Base-by-base conservation (phyloP, 1,284 basidiomycete genomes). In the Spongiforma sp. region DNA sequence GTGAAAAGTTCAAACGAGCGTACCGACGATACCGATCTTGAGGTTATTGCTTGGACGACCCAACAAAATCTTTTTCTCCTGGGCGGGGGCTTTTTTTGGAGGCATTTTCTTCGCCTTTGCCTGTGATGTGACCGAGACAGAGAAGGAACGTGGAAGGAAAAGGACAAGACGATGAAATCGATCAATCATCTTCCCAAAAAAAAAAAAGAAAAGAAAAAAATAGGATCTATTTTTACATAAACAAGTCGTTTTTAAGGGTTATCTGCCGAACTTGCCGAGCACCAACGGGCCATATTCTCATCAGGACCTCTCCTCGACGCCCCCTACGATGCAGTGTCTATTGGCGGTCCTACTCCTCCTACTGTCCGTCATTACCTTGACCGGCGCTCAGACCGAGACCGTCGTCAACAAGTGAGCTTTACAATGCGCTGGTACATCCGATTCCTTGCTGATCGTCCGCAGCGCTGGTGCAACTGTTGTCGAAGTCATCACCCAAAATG, bases 21-120 rank as follows among this genome's bases (percentile, higher is more conserved):
- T 89, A 93, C 94, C 96, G 83, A 98, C 96, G 85, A 98, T 97
- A 79, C 95, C 96, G 74, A 97, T 93, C 87, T 95, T 93, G 70
- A 93, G 84, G 83, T 98, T 98, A 83, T 98, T 98, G 67, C 93
- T 86, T 46, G 96, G 96, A 67, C 95, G 84, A 56, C 96, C 96
- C 56, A 98, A 89, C 32, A 96, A 80, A 46, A 84, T 81, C 81
- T 94, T 96, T 83, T 96, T 96, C 82, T 95, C 93, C 41, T 83
- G 82, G 34, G 75, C 83, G 62, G 83, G 82, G 62, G 87, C 86
- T 79, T 94, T 95, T 82, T 94, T 95, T 12, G 95, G 95, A 17
- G 94, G 90, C 93, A 95, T 96, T 76, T 80, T 93, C 67, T 79
- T 85, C 12, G 63, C 48, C 77, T 85, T 87, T 70, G 79, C 79